A percentile compares a stretch with the other conserved stretches of the same genome.
Evolutionary conservation across 2,329 filamentous ascomycete genomes (phyloP).

Genomic region (Fusarium pseudonygamai): DNA sequence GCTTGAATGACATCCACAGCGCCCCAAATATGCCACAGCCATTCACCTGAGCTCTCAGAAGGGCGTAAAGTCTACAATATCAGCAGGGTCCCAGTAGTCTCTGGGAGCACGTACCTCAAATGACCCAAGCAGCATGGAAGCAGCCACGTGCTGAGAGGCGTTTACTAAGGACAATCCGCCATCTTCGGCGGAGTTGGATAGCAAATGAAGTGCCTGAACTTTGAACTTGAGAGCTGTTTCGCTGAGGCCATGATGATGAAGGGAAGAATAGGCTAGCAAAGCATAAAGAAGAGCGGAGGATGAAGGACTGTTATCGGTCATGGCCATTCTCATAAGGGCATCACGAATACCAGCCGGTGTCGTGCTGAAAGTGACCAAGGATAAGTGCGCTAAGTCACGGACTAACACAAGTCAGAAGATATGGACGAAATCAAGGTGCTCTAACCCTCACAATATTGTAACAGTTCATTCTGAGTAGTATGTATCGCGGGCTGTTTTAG

Average conservation of each 20-base stretch:
- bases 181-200: constrained; percentile 1
- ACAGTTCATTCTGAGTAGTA: constrained; percentile 2
- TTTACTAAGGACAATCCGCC: not conserved
- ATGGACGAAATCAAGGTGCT: not conserved
- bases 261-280: constrained; percentile 28
- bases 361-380: constrained; percentile 18
- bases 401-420: constrained; percentile 4
- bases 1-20: constrained; percentile 30
- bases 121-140: constrained; percentile 34
- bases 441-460: constrained; percentile 23
- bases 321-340: constrained; percentile 12
- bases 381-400: constrained; percentile 9
- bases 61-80: constrained; percentile 8
- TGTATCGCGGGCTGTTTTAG: not conserved
- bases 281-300: constrained; percentile 26
- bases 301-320: not conserved
- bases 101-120: constrained; percentile 22
- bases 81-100: not conserved
- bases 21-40: constrained; percentile 30
- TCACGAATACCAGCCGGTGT: constrained; percentile 16
- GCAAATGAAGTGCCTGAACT: constrained; percentile 16
- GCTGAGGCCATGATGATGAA: constrained; percentile 12
- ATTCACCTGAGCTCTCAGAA: constrained; percentile 34
- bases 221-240: constrained; percentile 24
- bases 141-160: constrained; percentile 31